phyloP scores from a whole-genome alignment of 805 yeast species.

The Candida sphagnicola region DNA sequence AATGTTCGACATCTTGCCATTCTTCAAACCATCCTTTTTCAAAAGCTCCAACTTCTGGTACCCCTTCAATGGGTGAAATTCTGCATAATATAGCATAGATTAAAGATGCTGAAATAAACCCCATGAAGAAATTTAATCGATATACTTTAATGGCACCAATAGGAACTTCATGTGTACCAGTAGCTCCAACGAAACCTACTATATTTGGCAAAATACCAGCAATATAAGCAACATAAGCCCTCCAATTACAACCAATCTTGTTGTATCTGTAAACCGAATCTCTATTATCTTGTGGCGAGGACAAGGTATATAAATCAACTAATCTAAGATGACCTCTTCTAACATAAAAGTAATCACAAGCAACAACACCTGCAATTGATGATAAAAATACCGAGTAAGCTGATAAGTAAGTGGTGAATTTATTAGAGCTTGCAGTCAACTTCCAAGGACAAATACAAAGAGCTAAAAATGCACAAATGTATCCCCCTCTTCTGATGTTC shows the following conservation, averaged over 20 bases:
- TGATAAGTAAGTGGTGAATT: slow-evolving; percentile 40
- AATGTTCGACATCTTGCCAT: slow-evolving; percentile 61
- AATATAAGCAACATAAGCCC: slow-evolving; percentile 77
- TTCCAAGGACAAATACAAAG: slow-evolving; percentile 41
- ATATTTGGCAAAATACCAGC: slow-evolving; percentile 80
- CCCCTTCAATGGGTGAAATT: slow-evolving; percentile 47
- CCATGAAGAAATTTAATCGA: slow-evolving; percentile 71
- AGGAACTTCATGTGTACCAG: slow-evolving; percentile 67
- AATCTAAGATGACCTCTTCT: slow-evolving; percentile 68
- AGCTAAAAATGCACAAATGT: slow-evolving; percentile 38
- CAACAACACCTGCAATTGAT: slow-evolving; percentile 40
- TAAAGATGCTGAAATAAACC: slow-evolving; percentile 57
- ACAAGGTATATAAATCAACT: slow-evolving; percentile 57
- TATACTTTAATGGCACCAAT: slow-evolving; percentile 73
- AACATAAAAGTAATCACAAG: slow-evolving; percentile 47
- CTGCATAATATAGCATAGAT: slow-evolving; percentile 52
- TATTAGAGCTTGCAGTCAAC: slow-evolving; percentile 33
- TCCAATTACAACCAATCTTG: slow-evolving; percentile 69
- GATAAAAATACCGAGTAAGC: slow-evolving; percentile 43
- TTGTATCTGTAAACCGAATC: slow-evolving; percentile 55
- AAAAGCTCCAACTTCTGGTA: slow-evolving; percentile 32
- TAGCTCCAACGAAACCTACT: slow-evolving; percentile 84
- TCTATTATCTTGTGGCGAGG: slow-evolving; percentile 23
- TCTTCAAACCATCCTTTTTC: slow-evolving; percentile 62
- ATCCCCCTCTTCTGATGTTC: slow-evolving; percentile 40